Percentiles rank a stretch among this genome's conserved stretches.
These are phyloP conservation scores for Berkeleyomyces basicola DNA, from an alignment of 2,329 filamentous ascomycete genomes.

Conservation along the genomic window DNA sequence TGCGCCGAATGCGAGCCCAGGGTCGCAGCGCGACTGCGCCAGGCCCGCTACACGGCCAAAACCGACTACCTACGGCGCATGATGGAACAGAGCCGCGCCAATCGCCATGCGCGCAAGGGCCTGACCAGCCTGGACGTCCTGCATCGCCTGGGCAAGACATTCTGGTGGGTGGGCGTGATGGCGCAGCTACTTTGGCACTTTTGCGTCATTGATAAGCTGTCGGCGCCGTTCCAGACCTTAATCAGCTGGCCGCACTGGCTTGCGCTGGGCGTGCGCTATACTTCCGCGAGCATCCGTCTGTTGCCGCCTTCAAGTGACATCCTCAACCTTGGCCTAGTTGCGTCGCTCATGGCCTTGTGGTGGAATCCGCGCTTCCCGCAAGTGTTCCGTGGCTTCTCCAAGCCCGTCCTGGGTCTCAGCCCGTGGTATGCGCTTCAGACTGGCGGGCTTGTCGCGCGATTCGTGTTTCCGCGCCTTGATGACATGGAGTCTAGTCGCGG, in stretches of 20 bases:
- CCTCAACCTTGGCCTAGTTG: constrained; percentile 30
- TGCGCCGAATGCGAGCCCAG: constrained; percentile 64
- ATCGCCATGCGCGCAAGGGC: constrained; percentile 18
- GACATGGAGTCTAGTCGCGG: constrained; percentile 25
- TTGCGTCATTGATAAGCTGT: constrained; percentile 15
- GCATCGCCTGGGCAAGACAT: constrained; percentile 26
- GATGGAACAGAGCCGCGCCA: constrained; percentile 46
- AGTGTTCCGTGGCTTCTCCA: constrained; percentile 41
- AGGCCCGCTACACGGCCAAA: constrained; percentile 64
- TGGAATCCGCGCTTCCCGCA: constrained; percentile 54
- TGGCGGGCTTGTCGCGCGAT: constrained; percentile 38
- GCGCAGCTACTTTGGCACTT: constrained; percentile 37
- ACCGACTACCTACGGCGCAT: constrained; percentile 63
- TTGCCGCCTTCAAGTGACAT: constrained; percentile 27
- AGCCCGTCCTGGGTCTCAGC: constrained; percentile 41
- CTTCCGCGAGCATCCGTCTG: constrained; percentile 19
- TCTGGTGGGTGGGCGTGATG: constrained; percentile 32
- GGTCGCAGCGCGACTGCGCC: constrained; percentile 51
- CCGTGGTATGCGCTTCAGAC: constrained; percentile 52
- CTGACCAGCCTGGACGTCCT: constrained; percentile 27
- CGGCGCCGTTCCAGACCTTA: background rate
- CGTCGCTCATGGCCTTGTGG: constrained; percentile 38
- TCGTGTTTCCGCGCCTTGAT: constrained; percentile 29
- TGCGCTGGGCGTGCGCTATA: background rate
- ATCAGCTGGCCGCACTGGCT: constrained; percentile 3